Evolutionary conservation across 2,329 filamentous ascomycete genomes (phyloP).

Genomic region (Sclerotinia minor): DNA sequence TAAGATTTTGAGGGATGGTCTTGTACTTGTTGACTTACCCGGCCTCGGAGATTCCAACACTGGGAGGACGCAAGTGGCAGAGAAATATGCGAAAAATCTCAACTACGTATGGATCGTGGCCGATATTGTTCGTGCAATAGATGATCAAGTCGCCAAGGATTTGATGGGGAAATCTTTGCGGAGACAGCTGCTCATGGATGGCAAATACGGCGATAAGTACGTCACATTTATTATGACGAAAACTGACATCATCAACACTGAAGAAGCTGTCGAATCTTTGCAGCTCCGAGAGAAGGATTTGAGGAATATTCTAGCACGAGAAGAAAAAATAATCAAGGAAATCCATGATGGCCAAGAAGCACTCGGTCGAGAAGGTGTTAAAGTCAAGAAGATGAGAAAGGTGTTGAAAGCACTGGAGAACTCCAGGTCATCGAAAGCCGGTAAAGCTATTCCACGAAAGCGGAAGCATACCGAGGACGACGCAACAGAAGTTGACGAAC

Average conservation of each 20-base stretch:
- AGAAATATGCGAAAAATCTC: neutral
- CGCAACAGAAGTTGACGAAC: neutral
- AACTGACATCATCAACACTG: constrained; percentile 2
- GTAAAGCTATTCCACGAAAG: neutral
- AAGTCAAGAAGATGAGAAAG: neutral
- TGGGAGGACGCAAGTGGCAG: neutral
- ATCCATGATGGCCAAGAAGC: neutral
- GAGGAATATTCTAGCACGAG: neutral
- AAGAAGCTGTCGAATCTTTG: neutral
- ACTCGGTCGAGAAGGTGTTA: neutral
- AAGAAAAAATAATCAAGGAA: neutral
- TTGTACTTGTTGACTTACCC: constrained; percentile 11
- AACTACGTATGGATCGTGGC: neutral
- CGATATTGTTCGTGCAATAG: constrained; percentile 13
- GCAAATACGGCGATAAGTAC: neutral
- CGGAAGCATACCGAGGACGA: neutral
- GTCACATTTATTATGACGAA: constrained; percentile 16
- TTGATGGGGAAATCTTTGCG: constrained; percentile 10
- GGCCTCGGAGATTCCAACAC: constrained; percentile 17
- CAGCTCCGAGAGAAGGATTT: neutral
- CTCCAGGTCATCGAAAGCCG: neutral
- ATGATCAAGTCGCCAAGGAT: constrained; percentile 8
- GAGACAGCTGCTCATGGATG: constrained; percentile 18
- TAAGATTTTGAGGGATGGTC: neutral
- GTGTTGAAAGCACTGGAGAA: neutral